Evolutionary conservation across 495 filamentous ascomycete genomes (phyloP).

Genomic region (Lasiosphaeria hispida): DNA sequence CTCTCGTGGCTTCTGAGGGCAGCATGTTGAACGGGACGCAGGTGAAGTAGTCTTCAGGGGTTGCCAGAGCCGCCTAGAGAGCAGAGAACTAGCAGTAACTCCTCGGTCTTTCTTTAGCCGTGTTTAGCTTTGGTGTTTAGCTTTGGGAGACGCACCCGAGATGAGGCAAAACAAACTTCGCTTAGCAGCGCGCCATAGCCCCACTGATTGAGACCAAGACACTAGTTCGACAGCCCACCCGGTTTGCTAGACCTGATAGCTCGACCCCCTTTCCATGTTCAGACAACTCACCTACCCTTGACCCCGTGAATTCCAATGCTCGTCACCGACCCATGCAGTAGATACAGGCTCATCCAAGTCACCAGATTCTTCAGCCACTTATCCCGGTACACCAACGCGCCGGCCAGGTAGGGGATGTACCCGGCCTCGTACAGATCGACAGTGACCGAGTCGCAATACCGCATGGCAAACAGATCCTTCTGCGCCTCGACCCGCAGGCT

Average conservation of each 20-base stretch:
- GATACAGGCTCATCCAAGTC: slow-evolving; percentile 46
- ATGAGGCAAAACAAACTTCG: slow-evolving; percentile 38
- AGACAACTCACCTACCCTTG: slow-evolving; percentile 46
- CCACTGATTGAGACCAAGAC: slow-evolving; percentile 35
- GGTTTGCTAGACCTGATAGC: slow-evolving; percentile 35
- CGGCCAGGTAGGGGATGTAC: slow-evolving; percentile 50
- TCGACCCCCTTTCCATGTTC: no score
- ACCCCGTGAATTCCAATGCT: slow-evolving; percentile 48
- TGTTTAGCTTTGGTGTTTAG: no score
- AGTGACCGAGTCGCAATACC: slow-evolving; percentile 43
- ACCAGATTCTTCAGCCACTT: slow-evolving; percentile 44
- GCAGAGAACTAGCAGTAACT: slow-evolving; percentile 44
- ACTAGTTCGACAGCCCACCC: slow-evolving; percentile 42
- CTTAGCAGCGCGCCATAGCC: slow-evolving; percentile 43
- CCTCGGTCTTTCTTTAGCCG: no score
- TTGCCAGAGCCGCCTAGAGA: slow-evolving; percentile 41
- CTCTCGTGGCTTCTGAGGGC: slow-evolving; percentile 31
- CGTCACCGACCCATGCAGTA: slow-evolving; percentile 31
- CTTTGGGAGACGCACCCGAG: slow-evolving; percentile 25
- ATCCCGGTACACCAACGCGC: slow-evolving; percentile 45
- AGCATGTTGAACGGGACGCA: slow-evolving; percentile 46
- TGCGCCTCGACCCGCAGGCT: slow-evolving; percentile 33
- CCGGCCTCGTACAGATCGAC: slow-evolving; percentile 50
- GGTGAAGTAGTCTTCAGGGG: slow-evolving; percentile 31
- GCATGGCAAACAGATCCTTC: slow-evolving; percentile 35